Percentiles rank a stretch among this genome's conserved stretches.
phyloP scores from a whole-genome alignment of 225 moss, liverwort and hornwort genomes.

The Bryum argenteum region DNA sequence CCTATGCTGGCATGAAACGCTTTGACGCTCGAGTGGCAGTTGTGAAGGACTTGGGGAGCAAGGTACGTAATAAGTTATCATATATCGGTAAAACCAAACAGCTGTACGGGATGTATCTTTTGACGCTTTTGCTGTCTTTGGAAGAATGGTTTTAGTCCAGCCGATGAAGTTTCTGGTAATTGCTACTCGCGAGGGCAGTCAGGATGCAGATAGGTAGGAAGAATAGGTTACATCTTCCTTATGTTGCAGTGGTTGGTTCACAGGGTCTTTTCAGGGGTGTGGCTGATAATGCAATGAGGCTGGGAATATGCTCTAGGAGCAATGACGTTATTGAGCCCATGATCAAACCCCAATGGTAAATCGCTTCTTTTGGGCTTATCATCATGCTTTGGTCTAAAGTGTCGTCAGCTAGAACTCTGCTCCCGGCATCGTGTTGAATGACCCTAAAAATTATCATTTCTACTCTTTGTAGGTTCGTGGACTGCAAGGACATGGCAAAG shows the following conservation, averaged over 20 bases:
- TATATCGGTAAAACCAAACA: not conserved
- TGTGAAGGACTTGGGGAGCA: conserved; percentile 65
- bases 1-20: conserved; percentile 73
- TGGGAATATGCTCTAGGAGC: conserved; percentile 90
- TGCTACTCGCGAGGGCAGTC: not conserved
- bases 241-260: conserved; percentile 23
- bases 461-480: conserved; percentile 55
- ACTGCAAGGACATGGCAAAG: conserved; percentile 75
- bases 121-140: not conserved
- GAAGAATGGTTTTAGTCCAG: not conserved
- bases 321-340: conserved; percentile 89
- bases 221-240: not conserved
- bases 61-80: conserved; percentile 41
- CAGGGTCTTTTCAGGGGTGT: conserved; percentile 84
- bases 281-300: conserved; percentile 82
- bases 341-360: conserved; percentile 92
- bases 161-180: not conserved
- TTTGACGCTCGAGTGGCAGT: conserved; percentile 84
- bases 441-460: not conserved
- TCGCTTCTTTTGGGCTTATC: conserved; percentile 15
- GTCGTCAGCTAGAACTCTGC: not conserved
- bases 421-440: not conserved
- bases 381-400: not conserved
- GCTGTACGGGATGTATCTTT: not conserved
- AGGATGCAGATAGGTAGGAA: not conserved